A percentile compares a stretch with the other conserved stretches of the same genome.
Conservation (phyloP, 1,284 basidiomycete species). For the Rhodotorula sp. region DNA sequence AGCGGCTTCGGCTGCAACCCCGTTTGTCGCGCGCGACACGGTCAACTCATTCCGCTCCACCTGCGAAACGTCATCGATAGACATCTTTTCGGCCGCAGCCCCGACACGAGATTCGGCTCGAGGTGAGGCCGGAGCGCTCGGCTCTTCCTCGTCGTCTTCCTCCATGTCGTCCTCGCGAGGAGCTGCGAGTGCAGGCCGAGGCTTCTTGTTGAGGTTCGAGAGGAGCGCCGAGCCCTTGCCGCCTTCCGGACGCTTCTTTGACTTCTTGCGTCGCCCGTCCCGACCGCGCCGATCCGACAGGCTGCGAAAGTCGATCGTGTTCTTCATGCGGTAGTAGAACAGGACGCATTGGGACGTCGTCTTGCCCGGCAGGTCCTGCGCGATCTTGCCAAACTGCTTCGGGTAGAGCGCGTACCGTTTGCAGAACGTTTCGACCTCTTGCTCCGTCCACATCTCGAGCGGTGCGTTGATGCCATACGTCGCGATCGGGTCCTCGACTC, state of each 20-base stretch:
- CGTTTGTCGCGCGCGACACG: no score
- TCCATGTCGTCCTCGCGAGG: slow-evolving; percentile 22
- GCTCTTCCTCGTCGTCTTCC: slow-evolving; percentile 46
- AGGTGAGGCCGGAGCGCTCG: slow-evolving; percentile 36
- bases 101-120: not conserved
- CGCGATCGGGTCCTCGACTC: slow-evolving; percentile 71
- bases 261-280: slow-evolving; percentile 47
- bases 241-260: slow-evolving; percentile 46
- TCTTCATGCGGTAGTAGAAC: slow-evolving; percentile 95
- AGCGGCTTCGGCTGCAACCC: no score
- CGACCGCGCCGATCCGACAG: slow-evolving; percentile 52
- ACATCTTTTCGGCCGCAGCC: no score
- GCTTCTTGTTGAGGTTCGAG: slow-evolving; percentile 42
- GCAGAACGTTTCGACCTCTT: slow-evolving; percentile 76
- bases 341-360: slow-evolving; percentile 83
- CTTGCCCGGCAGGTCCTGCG: slow-evolving; percentile 78
- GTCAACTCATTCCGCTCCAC: no score
- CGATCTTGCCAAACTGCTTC: slow-evolving; percentile 89
- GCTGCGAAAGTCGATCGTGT: slow-evolving; percentile 81
- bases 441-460: slow-evolving; percentile 67
- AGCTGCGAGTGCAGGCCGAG: slow-evolving; percentile 4
- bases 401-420: slow-evolving; percentile 80
- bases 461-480: slow-evolving; percentile 72
- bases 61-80: not conserved
- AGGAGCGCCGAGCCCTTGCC: slow-evolving; percentile 49